Evolutionary conservation across 2,329 filamentous ascomycete species (phyloP), one percentile per base, ranked within the genome.

Genomic region (Pseudonectria foliicola): DNA sequence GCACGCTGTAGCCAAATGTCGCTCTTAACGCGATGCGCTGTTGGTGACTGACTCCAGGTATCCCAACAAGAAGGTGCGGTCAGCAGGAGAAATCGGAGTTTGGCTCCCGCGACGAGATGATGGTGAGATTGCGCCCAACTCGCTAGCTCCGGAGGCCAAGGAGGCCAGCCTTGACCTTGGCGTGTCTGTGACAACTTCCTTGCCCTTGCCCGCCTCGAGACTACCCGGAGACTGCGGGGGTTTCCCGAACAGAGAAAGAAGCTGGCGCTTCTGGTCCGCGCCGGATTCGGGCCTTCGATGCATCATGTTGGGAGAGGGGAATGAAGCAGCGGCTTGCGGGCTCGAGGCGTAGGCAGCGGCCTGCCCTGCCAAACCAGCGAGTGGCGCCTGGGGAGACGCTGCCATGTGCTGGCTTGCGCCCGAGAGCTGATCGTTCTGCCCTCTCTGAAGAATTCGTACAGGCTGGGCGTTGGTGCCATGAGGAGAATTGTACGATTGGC

Each of bases 11-110:
- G 23, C 14, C 11, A 25, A 25, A 34, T 12, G 31, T 25, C 26
- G 26, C 25, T 24, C 13, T 55, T 39, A 63, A 26, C 59, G 56
- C 14, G 54, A 54, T n/a, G 56, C 54, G 28, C 52, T 63, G 25
- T 63, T 62, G 10, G 68, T 67, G 3, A 69, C 65, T 16, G 67
- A 67, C 44, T 85, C 76, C 49, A 93, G 62, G 54, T 87, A 92
- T 8, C 75, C 81, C 33, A 92, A 67, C 53, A 93, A 62, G 50
- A 92, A 92, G 12, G 71, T 80, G 53, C 84, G 81, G 47, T 92
- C 80, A 1, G 77, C 81, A 0, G 83, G 75, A 4, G 80, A 82
- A 29, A 79, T 77, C 10, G 73, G 66, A 23, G 68, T 67, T 50
- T 72, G 65, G 42, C 68, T 73, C 13, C 65, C 66, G 10, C 70